Conservation (phyloP, 2,329 filamentous ascomycete species). For the Thermomyces lanuginosus region DNA sequence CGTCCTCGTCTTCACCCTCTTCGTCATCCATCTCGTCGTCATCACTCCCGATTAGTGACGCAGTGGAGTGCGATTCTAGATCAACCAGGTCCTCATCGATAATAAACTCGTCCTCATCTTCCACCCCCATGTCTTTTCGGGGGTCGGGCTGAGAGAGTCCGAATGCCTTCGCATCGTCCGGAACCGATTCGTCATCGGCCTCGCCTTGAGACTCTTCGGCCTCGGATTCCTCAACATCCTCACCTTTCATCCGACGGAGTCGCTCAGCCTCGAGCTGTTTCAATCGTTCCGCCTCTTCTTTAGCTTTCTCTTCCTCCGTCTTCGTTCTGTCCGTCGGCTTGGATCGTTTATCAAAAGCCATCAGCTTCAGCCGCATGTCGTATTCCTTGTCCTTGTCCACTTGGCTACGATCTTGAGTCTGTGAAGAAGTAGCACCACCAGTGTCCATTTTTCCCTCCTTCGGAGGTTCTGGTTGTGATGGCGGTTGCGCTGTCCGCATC, state of each 20-base stretch:
- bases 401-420: conserved; percentile 45
- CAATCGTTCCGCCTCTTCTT: conserved; percentile 59
- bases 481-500: conserved; percentile 42
- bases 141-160: conserved; percentile 35
- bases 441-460: conserved; percentile 42
- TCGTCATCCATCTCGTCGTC: conserved; percentile 34
- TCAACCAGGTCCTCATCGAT: conserved; percentile 81
- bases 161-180: conserved; percentile 45
- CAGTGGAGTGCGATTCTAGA: conserved; percentile 47
- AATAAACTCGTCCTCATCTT: conserved; percentile 88
- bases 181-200: conserved; percentile 31
- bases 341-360: conserved; percentile 71
- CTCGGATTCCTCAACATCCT: conserved; percentile 44
- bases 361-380: conserved; percentile 63
- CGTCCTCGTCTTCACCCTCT: conserved; percentile 32
- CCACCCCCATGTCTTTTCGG: conserved; percentile 46
- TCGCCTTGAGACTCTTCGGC: conserved; percentile 22
- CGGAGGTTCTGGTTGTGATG: conserved; percentile 33
- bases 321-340: conserved; percentile 76
- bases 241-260: conserved; percentile 71
- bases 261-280: conserved; percentile 71
- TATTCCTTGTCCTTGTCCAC: conserved; percentile 80
- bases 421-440: conserved; percentile 44
- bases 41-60: conserved; percentile 26
- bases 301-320: conserved; percentile 71